Percentiles rank a stretch among this genome's conserved stretches.
Conservation (phyloP, 1,284 basidiomycete genomes). For the Apiotrichum siamense region DNA sequence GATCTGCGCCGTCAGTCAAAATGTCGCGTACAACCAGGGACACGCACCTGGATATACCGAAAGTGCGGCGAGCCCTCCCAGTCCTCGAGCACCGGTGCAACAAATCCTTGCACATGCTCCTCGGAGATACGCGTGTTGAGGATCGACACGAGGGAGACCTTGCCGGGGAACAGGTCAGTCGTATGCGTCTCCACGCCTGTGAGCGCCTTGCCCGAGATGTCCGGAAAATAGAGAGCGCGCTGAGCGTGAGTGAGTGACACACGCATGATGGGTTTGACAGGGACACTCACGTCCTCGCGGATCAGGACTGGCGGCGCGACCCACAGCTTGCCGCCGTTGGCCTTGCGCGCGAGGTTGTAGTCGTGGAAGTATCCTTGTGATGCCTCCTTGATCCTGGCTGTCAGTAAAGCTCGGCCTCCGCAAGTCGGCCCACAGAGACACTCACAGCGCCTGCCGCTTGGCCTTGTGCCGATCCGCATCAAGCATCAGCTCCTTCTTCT, state of each 20-base stretch:
- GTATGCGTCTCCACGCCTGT: constrained; percentile 65
- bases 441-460: constrained; percentile 69
- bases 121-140: constrained; percentile 79
- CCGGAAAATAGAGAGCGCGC: constrained; percentile 86
- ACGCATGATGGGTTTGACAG: not conserved
- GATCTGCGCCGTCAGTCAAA: too few species aligned
- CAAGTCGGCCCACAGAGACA: not conserved
- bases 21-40: too few species aligned
- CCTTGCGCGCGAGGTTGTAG: constrained; percentile 66
- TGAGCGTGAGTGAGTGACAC: constrained; percentile 43
- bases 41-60: constrained; percentile 61
- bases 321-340: constrained; percentile 85
- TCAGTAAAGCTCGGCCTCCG: not conserved
- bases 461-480: constrained; percentile 65
- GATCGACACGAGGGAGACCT: constrained; percentile 72
- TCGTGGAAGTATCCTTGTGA: constrained; percentile 88
- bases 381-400: constrained; percentile 69
- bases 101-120: constrained; percentile 76
- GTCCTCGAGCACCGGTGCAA: constrained; percentile 57
- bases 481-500: constrained; percentile 64
- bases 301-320: constrained; percentile 83
- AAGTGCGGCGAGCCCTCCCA: constrained; percentile 63
- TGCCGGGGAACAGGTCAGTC: constrained; percentile 66
- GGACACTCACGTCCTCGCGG: constrained; percentile 68
- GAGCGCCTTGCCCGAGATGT: constrained; percentile 68